Evolutionary conservation across 225 moss, liverwort and hornwort species (phyloP).

Genomic region (Thuidium tamariscinum): DNA sequence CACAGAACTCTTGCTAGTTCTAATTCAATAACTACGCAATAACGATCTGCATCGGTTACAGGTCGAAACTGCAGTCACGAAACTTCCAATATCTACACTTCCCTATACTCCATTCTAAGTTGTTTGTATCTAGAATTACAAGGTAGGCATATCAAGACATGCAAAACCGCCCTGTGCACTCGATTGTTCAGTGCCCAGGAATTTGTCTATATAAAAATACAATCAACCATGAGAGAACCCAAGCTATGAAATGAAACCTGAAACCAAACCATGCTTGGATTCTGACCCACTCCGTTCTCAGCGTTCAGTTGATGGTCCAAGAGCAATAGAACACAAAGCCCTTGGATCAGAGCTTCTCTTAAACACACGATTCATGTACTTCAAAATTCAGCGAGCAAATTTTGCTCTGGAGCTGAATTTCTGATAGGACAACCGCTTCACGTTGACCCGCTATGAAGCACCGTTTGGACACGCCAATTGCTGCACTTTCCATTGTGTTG

Average conservation of each 20-base stretch:
- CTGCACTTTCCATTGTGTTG: conserved; percentile 42
- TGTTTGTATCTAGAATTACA: conserved; percentile 11
- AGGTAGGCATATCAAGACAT: neutral
- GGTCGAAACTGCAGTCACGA: neutral
- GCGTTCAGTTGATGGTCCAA: neutral
- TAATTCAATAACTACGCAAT: neutral
- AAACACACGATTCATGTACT: neutral
- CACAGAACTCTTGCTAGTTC: neutral
- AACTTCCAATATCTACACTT: conserved; percentile 26
- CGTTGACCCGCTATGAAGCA: neutral
- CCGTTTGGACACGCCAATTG: conserved; percentile 17
- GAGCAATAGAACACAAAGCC: neutral
- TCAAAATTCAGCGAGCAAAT: neutral
- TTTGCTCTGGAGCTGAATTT: neutral
- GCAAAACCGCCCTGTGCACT: neutral
- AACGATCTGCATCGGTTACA: neutral
- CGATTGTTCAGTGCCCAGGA: neutral
- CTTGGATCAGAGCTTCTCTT: neutral
- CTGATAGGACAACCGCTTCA: neutral
- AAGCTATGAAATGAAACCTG: neutral
- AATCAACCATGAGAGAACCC: neutral
- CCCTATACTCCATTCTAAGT: conserved; percentile 4
- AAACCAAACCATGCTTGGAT: neutral
- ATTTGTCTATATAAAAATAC: neutral
- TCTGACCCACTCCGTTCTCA: neutral